These are phyloP conservation scores for Astragalus glycyphyllos DNA, from an alignment of 306 rosid species.

Conservation along the genomic window DNA sequence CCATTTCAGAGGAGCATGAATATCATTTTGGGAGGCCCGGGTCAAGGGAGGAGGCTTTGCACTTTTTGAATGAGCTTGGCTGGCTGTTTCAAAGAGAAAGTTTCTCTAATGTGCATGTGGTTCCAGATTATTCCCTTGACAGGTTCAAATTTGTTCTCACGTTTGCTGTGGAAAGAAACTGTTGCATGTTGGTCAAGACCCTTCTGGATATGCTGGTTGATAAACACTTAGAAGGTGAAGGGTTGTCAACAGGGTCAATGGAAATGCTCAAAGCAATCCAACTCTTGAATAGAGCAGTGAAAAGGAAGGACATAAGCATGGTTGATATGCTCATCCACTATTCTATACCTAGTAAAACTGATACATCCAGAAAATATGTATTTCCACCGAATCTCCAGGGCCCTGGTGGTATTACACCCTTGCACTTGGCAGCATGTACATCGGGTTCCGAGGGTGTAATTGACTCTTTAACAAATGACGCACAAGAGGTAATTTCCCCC, in stretches of 20 bases:
- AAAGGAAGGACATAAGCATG: constrained; percentile 73
- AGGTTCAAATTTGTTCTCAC: constrained; percentile 79
- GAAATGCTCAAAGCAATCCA: constrained; percentile 77
- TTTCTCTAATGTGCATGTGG: constrained; percentile 47
- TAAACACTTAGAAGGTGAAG: constrained; percentile 56
- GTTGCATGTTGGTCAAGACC: constrained; percentile 68
- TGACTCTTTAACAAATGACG: constrained; percentile 82
- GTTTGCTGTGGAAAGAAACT: constrained; percentile 81
- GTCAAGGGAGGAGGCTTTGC: constrained; percentile 76
- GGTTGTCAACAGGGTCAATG: constrained; percentile 56
- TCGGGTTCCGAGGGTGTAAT: constrained; percentile 64
- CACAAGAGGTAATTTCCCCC: constrained; percentile 68
- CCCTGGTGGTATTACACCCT: constrained; percentile 84
- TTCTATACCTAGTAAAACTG: constrained; percentile 47
- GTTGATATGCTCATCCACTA: constrained; percentile 75
- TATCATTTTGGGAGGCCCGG: constrained; percentile 56
- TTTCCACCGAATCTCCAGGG: constrained; percentile 83
- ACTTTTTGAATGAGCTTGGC: constrained; percentile 88
- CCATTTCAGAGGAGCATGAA: constrained; percentile 58
- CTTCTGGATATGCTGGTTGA: constrained; percentile 72
- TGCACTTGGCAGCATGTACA: constrained; percentile 90
- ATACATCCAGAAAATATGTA: constrained; percentile 53
- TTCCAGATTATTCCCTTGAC: constrained; percentile 59
- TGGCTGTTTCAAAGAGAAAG: constrained; percentile 87
- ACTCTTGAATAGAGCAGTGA: constrained; percentile 81